Percentiles rank a stretch among this genome's conserved stretches.
These are phyloP conservation scores for Suillus spraguei DNA, from an alignment of 768 basidiomycete genomes.

Conservation along the genomic window DNA sequence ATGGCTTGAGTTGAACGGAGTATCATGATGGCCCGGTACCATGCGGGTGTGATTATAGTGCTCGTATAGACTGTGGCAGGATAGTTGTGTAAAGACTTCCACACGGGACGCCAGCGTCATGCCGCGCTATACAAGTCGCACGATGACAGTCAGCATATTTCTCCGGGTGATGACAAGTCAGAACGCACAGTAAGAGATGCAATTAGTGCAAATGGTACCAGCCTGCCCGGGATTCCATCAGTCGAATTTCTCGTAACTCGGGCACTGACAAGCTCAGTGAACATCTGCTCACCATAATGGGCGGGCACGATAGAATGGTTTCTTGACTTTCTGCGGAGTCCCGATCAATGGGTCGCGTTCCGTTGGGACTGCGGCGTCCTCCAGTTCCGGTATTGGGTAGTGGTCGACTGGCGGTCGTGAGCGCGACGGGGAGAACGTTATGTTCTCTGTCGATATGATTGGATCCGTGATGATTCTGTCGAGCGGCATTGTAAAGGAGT, in stretches of 20 bases:
- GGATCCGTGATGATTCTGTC: constrained; percentile 37
- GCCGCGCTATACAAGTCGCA: constrained; percentile 54
- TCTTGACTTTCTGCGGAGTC: constrained; percentile 28
- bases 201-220: constrained; percentile 69
- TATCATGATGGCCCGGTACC: not conserved
- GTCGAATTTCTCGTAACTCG: not conserved
- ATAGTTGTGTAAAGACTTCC: constrained; percentile 77
- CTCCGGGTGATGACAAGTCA: constrained; percentile 1
- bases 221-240: constrained; percentile 41
- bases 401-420: constrained; percentile 24
- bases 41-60: constrained; percentile 42
- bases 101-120: constrained; percentile 80
- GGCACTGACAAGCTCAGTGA: not conserved
- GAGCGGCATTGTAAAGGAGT: constrained; percentile 20
- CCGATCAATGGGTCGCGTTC: constrained; percentile 38
- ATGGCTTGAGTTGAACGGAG: constrained; percentile 7
- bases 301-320: constrained; percentile 52
- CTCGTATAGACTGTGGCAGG: constrained; percentile 60
- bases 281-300: constrained; percentile 44
- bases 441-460: constrained; percentile 37
- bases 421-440: constrained; percentile 26
- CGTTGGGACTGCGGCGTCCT: constrained; percentile 20
- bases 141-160: constrained; percentile 15
- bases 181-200: constrained; percentile 65
- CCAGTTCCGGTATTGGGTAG: constrained; percentile 15